phyloP scores from a whole-genome alignment of 139 green algal species.

The Tetraselmis striata region DNA sequence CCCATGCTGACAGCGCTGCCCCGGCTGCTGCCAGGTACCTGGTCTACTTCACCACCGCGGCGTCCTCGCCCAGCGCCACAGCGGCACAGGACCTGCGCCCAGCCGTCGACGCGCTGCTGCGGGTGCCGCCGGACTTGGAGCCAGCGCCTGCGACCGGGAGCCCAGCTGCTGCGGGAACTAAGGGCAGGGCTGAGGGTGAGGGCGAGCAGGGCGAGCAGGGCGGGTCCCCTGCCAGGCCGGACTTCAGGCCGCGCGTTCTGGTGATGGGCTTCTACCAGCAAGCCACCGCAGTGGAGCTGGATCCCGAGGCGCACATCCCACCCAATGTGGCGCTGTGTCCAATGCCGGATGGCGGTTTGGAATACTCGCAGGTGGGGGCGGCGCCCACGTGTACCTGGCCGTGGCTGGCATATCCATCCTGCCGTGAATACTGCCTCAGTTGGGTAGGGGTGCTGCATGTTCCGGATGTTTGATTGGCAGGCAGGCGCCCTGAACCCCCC shows the following conservation, averaged over 20 bases:
- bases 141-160: background rate
- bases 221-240: no score
- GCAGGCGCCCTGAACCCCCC: no score
- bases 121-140: background rate
- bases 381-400: no score
- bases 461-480: no score
- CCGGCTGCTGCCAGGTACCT: background rate
- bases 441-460: no score
- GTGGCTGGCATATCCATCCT: no score
- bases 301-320: background rate
- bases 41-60: background rate
- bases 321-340: background rate
- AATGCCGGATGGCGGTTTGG: background rate
- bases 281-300: background rate
- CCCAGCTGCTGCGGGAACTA: background rate
- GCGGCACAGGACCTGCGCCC: background rate
- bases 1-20: no score
- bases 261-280: background rate
- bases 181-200: background rate
- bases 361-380: background rate
- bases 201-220: background rate
- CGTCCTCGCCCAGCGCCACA: background rate
- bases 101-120: background rate
- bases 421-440: no score
- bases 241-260: background rate